Evolutionary conservation across 352 stramenopile species (phyloP).

Genomic region (Phytophthora pinifolia): DNA sequence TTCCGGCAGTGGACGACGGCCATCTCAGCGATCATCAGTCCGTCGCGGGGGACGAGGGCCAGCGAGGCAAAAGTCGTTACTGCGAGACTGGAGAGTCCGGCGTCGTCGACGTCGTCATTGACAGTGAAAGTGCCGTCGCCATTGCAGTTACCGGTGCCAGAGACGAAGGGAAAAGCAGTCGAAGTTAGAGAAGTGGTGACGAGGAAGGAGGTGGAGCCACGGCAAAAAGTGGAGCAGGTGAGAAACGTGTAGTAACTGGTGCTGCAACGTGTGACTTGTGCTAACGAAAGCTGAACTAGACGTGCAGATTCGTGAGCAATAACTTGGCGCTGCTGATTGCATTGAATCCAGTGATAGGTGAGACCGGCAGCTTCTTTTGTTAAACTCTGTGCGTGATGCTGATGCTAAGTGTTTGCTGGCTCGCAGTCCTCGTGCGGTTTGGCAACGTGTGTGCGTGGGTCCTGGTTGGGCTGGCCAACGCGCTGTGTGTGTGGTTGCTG

Average conservation of each 20-base stretch:
- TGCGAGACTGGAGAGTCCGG: conserved; percentile 4
- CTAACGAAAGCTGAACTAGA: conserved; percentile 3
- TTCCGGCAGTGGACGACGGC: conserved; percentile 78
- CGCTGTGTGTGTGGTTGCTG: conserved; percentile 39
- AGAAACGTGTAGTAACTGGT: background rate
- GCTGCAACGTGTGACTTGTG: conserved; percentile 1
- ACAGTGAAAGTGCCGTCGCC: conserved; percentile 7
- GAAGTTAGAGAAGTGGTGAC: background rate
- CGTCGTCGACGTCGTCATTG: conserved; percentile 3
- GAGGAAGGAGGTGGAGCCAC: conserved; percentile 3
- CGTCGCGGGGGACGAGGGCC: conserved; percentile 9
- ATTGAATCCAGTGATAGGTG: conserved; percentile 49
- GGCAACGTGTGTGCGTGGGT: conserved; percentile 29
- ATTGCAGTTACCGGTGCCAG: conserved; percentile 8
- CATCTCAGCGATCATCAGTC: conserved; percentile 69
- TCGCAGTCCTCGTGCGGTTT: conserved; percentile 49
- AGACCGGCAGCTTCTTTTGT: background rate
- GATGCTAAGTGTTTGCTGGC: background rate
- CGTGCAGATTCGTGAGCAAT: conserved; percentile 16
- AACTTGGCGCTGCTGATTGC: conserved; percentile 38
- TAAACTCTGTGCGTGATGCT: background rate
- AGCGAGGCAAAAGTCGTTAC: conserved; percentile 13
- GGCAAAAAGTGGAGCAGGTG: conserved; percentile 18
- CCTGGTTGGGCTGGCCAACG: conserved; percentile 43
- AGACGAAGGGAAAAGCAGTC: conserved; percentile 14